These are phyloP conservation scores for Suillus sp. DNA, from an alignment of 768 basidiomycete genomes.

Conservation along the genomic window DNA sequence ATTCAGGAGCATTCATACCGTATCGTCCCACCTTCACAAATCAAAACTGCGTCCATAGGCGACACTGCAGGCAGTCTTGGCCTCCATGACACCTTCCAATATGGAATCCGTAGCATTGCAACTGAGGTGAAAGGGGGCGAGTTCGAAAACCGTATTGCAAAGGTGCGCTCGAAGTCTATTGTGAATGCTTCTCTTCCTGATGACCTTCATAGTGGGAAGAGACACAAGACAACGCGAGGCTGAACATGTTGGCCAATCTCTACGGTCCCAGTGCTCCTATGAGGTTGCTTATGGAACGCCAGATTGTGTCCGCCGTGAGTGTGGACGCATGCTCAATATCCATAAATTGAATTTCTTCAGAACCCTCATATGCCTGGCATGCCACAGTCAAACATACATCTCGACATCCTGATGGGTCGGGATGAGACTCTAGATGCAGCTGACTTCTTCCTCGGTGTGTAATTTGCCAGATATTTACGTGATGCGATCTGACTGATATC, in stretches of 20 bases:
- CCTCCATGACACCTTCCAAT: constrained; percentile 83
- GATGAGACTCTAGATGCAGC: constrained; percentile 79
- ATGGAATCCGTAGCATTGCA: constrained; percentile 83
- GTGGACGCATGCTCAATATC: constrained; percentile 5
- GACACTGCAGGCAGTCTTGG: constrained; percentile 77
- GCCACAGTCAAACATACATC: constrained; percentile 74
- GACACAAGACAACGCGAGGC: constrained; percentile 85
- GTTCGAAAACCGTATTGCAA: constrained; percentile 73
- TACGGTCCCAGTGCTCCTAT: constrained; percentile 90
- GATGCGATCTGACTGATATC: constrained; percentile 9
- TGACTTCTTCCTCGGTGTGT: constrained; percentile 80
- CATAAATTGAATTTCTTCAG: constrained; percentile 37
- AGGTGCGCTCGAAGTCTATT: constrained; percentile 43
- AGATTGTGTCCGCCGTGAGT: constrained; percentile 76
- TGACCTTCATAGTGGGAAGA: constrained; percentile 76
- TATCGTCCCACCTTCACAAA: constrained; percentile 56
- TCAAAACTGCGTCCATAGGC: constrained; percentile 64
- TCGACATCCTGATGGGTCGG: constrained; percentile 92
- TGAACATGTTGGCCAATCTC: constrained; percentile 81
- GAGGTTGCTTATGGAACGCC: constrained; percentile 91
- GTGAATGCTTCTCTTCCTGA: constrained; percentile 6
- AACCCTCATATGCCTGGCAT: constrained; percentile 66
- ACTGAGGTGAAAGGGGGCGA: constrained; percentile 60
- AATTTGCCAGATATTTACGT: constrained; percentile 2
- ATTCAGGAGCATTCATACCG: constrained; percentile 53